Evolutionary conservation across 2,329 filamentous ascomycete species (phyloP).

Genomic region (Colletotrichum cordylinicola): DNA sequence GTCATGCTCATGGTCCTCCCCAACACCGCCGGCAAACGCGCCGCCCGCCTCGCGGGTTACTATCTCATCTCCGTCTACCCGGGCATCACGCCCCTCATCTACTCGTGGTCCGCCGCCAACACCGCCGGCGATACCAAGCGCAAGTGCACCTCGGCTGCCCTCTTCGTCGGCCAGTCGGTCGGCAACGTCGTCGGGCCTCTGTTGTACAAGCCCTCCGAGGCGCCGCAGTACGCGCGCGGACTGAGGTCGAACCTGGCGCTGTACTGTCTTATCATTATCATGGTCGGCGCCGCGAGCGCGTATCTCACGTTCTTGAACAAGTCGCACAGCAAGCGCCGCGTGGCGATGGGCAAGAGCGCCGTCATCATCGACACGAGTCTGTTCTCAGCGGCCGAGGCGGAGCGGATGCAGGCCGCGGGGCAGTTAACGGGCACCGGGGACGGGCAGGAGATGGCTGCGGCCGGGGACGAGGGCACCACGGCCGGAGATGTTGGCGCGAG

Average conservation of each 20-base stretch:
- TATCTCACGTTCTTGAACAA: slow-evolving; percentile 55
- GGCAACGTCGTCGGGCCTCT: slow-evolving; percentile 71
- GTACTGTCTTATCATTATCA: slow-evolving; percentile 60
- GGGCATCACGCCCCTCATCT: slow-evolving; percentile 58
- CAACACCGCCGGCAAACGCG: slow-evolving; percentile 49
- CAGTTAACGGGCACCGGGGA: slow-evolving; percentile 17
- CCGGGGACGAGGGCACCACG: slow-evolving; percentile 27
- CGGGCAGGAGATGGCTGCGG: slow-evolving; percentile 26
- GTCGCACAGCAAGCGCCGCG: slow-evolving; percentile 41
- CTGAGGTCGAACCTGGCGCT: slow-evolving; percentile 64
- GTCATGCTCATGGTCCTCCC: slow-evolving; percentile 57
- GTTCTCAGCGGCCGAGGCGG: slow-evolving; percentile 49
- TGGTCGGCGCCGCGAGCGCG: slow-evolving; percentile 42
- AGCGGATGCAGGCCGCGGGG: slow-evolving; percentile 35
- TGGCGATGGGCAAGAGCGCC: slow-evolving; percentile 42
- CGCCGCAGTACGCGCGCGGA: slow-evolving; percentile 62
- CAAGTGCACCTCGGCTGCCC: slow-evolving; percentile 65
- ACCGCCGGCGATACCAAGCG: slow-evolving; percentile 72
- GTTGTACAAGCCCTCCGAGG: slow-evolving; percentile 64
- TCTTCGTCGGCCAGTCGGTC: slow-evolving; percentile 64
- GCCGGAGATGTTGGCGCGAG: slow-evolving; percentile 40
- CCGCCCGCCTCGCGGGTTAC: slow-evolving; percentile 60
- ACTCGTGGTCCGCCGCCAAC: slow-evolving; percentile 63
- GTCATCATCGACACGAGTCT: slow-evolving; percentile 66
- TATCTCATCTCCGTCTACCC: slow-evolving; percentile 67